Evolutionary conservation across 1,284 basidiomycete species (phyloP), one percentile per base, ranked within the genome.

Genomic region (Porodaedalea pini): DNA sequence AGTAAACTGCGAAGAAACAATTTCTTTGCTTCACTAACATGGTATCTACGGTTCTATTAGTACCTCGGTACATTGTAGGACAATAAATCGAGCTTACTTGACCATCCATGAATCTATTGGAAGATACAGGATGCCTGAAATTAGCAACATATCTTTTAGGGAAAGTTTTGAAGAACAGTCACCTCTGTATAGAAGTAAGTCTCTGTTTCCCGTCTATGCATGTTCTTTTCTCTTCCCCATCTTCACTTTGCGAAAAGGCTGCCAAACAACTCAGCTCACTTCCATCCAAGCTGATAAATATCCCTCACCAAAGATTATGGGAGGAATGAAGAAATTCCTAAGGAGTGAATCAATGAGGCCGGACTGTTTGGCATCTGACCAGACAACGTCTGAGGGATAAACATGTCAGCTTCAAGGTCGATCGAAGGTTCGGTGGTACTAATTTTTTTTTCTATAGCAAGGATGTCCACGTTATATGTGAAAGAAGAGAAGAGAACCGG

Each of bases 161-260:
- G 21, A 6, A 43, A 45, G 43, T 23, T 21, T 25, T 8, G 4
- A 47, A n/a, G 45, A 19, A 10, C 11, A 40, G 55, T 3, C 27
- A 61, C 61, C 80, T 82, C 63, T 82, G 80, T 59, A 89, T 86
- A 0, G 86, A 87, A 0, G 86, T 88, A 50, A 89, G 68, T 43
- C 87, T 74, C 71, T 89, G 87, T 66, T 90, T 90, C 3, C 87
- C 87, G 62, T 90, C 88, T 11, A 90, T 85, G 61, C 88, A 90
- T 51, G 83, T 71, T 58, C 80, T 70, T n/a, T 79, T 69, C 40
- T 74, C 71, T 48, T 78, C 75, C 0, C 79, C 82, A 0, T 83
- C 81, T 8, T 82, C 78, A 54, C 81, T 78, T 19, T 63, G 68
- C 47, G 71, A 71, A 1, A 86, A 75, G 36, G 80, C 80, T 80